These are phyloP conservation scores for Polygonum aviculare DNA, from an alignment of 148 eudicot species.

Conservation along the genomic window DNA sequence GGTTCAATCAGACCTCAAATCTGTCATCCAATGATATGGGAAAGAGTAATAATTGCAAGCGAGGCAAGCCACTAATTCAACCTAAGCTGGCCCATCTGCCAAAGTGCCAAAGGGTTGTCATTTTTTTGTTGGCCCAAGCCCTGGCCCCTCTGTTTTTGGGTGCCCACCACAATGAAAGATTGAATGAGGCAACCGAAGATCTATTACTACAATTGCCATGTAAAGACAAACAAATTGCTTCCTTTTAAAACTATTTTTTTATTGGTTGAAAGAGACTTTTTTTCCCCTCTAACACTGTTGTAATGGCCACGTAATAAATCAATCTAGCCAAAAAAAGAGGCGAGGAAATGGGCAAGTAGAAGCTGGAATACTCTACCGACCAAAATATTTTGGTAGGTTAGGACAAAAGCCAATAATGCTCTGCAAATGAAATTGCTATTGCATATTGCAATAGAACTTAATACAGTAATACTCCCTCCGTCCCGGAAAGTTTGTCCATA, in stretches of 20 bases:
- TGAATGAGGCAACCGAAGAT: neutral
- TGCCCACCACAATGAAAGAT: neutral
- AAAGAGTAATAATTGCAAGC: neutral
- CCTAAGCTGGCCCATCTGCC: neutral
- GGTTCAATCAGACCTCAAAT: neutral
- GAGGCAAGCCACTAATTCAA: neutral
- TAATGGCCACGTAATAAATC: neutral
- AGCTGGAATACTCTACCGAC: too few species aligned
- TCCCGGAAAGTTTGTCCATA: too few species aligned
- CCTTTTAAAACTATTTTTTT: too few species aligned
- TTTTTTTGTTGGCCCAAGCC: neutral
- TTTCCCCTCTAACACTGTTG: too few species aligned
- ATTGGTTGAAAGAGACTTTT: too few species aligned
- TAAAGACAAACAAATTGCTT: too few species aligned
- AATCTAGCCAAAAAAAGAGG: neutral
- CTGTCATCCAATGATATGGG: neutral
- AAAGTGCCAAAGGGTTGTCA: neutral
- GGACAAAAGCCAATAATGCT: too few species aligned
- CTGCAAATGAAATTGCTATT: too few species aligned
- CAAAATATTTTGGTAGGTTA: too few species aligned
- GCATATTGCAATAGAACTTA: too few species aligned
- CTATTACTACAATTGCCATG: neutral
- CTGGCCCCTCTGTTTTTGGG: neutral
- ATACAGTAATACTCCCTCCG: too few species aligned
- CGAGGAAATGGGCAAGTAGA: too few species aligned